Conservation (phyloP, 2,329 filamentous ascomycete genomes). For the Parafenestella ontariensis region DNA sequence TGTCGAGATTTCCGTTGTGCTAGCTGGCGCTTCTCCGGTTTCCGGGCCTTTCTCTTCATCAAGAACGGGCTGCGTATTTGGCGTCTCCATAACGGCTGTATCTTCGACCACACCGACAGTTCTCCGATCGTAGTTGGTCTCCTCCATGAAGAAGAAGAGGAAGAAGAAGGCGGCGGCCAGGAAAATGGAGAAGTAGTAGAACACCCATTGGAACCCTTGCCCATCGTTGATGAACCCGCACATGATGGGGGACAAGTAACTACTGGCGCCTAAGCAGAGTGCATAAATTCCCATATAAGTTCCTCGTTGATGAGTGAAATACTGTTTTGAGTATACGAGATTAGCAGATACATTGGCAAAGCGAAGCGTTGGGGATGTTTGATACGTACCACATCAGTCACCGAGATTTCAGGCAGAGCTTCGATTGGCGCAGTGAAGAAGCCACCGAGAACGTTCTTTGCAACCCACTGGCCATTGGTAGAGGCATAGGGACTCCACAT, state of each 20-base stretch:
- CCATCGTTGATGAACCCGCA: not conserved
- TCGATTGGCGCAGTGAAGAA: not conserved
- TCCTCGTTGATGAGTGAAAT: constrained; percentile 1
- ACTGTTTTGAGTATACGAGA: too few species aligned
- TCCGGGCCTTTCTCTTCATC: too few species aligned
- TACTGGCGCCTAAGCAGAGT: not conserved
- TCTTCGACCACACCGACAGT: not conserved
- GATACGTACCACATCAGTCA: too few species aligned
- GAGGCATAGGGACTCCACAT: constrained; percentile 3
- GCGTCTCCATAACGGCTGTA: too few species aligned
- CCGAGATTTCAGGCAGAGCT: not conserved
- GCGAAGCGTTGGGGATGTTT: too few species aligned
- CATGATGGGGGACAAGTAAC: not conserved
- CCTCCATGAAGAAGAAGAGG: constrained; percentile 4
- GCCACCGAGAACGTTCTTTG: not conserved
- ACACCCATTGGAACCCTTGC: not conserved
- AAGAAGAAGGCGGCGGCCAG: not conserved
- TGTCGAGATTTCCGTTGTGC: too few species aligned
- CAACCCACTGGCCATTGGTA: not conserved
- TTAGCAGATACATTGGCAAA: too few species aligned
- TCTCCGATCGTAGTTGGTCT: not conserved
- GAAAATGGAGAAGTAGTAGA: not conserved
- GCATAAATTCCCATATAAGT: constrained; percentile 1
- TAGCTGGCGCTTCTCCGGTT: too few species aligned
- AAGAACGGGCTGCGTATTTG: too few species aligned